Evolutionary conservation across 2,329 filamentous ascomycete genomes (phyloP).

Genomic region (Colletotrichum sp.): DNA sequence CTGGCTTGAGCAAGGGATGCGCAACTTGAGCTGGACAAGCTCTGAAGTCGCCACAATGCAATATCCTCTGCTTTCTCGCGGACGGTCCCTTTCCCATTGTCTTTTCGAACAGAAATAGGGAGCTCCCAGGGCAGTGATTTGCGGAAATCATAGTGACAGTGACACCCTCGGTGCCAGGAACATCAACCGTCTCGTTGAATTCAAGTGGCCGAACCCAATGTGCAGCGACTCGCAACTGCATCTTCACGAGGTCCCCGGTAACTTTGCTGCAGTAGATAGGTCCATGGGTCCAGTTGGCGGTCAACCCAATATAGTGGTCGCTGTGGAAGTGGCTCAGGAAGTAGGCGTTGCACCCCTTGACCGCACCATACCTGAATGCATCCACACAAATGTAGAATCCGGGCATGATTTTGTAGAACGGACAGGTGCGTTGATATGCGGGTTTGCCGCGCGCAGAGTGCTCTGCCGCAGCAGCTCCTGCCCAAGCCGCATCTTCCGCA

Average conservation of each 20-base stretch:
- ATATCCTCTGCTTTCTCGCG: slow-evolving; percentile 73
- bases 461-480: slow-evolving; percentile 81
- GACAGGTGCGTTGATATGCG: slow-evolving; percentile 88
- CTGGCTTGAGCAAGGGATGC: slow-evolving; percentile 82
- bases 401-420: slow-evolving; percentile 98
- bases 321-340: slow-evolving; percentile 98
- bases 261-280: slow-evolving; percentile 96
- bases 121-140: slow-evolving; percentile 96
- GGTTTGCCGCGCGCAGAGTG: slow-evolving; percentile 80
- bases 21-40: slow-evolving; percentile 84
- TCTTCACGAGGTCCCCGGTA: slow-evolving; percentile 86
- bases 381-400: slow-evolving; percentile 93
- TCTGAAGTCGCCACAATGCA: slow-evolving; percentile 96
- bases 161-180: slow-evolving; percentile 83
- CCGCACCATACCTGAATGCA: slow-evolving; percentile 92
- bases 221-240: slow-evolving; percentile 83
- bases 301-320: slow-evolving; percentile 94
- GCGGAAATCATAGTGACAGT: slow-evolving; percentile 93
- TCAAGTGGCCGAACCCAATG: slow-evolving; percentile 86
- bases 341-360: slow-evolving; percentile 91
- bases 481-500: slow-evolving; percentile 90
- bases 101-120: slow-evolving; percentile 92
- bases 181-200: slow-evolving; percentile 79
- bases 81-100: slow-evolving; percentile 63
- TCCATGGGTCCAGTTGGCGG: slow-evolving; percentile 86